Percentiles rank a stretch among this genome's conserved stretches.
Conservation (phyloP, 495 filamentous ascomycete genomes). For the Annulohypoxylon maeteangense region DNA sequence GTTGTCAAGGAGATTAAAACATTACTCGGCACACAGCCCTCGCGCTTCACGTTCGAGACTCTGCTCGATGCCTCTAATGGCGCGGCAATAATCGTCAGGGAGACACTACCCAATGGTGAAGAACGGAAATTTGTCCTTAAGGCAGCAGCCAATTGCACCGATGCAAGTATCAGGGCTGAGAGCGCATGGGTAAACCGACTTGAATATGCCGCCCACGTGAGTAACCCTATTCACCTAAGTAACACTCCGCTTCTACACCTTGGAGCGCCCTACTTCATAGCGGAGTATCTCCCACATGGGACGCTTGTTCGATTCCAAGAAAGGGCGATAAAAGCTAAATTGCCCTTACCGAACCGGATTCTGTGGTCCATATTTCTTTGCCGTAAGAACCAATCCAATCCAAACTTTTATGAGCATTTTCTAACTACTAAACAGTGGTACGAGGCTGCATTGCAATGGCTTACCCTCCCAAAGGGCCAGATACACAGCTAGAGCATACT, state of each 20-base stretch:
- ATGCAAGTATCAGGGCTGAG: not conserved
- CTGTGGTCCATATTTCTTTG: constrained; percentile 13
- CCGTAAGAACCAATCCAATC: not conserved
- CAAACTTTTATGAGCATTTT: not conserved
- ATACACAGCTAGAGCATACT: not conserved
- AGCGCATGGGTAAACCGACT: not conserved
- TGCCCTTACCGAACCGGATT: constrained; percentile 5
- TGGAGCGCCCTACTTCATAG: not conserved
- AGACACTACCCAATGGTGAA: not conserved
- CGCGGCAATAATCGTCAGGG: not conserved
- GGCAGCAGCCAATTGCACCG: not conserved
- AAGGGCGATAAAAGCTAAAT: not conserved
- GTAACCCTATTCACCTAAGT: not conserved
- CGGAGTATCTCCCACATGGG: not conserved
- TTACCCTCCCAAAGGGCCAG: not conserved
- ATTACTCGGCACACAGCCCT: not conserved
- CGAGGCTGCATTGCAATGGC: constrained; percentile 5
- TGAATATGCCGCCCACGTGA: not conserved
- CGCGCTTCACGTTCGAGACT: not conserved
- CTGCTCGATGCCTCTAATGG: not conserved
- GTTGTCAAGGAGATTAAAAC: not conserved
- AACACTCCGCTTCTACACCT: not conserved
- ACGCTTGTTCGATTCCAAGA: not conserved
- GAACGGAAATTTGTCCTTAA: constrained; percentile 10
- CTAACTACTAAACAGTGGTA: constrained; percentile 6